Evolutionary conservation across 176 grass and related monocot species (phyloP), one percentile per base, ranked within the genome.

Genomic region (Juncus inflexus): DNA sequence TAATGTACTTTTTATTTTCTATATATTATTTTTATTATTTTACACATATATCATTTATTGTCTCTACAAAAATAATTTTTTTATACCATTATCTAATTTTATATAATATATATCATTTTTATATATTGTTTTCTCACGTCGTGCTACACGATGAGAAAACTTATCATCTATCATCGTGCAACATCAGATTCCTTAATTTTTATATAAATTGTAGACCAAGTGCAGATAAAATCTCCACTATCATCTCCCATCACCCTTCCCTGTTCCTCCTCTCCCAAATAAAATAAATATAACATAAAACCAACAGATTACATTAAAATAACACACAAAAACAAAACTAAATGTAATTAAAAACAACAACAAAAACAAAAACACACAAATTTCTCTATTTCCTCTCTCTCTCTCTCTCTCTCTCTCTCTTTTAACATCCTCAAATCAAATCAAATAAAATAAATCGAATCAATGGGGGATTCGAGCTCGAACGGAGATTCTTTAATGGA

Each of bases 291-390:
- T 65, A 81, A 28, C 19, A 28, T 28, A 28, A 28, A 28, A 28
- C 19, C 19, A 28, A 28, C 19, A 28, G 19, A 28, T 28, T 0
- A 28, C 0, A 28, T 28, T 28, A 28, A 28, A 28, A 28, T 28
- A 28, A 28, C 19, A 28, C 19, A 28, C 19, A 28, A 28, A 28
- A 28, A 28, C 19, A 50, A 14, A 77, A 66, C 64, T 47, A 72
- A 54, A 57, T 78, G 62, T 56, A 67, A 12, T 2, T 72, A 70
- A 80, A 80, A 72, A n/a, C 61, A 73, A 58, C 76, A 72, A n/a
- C 61, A 73, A 58, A 49, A 28, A 39, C 35, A 12, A 15, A 12
- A 62, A 40, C 82, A 53, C 59, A 72, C 68, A 47, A 51, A 61
- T 36, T 65, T 28, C 43, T 9, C 52, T 77, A 40, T 60, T 72